Evolutionary conservation across 495 filamentous ascomycete species (phyloP), one percentile per base, ranked within the genome.

Genomic region (Aspergillus kassunensis): DNA sequence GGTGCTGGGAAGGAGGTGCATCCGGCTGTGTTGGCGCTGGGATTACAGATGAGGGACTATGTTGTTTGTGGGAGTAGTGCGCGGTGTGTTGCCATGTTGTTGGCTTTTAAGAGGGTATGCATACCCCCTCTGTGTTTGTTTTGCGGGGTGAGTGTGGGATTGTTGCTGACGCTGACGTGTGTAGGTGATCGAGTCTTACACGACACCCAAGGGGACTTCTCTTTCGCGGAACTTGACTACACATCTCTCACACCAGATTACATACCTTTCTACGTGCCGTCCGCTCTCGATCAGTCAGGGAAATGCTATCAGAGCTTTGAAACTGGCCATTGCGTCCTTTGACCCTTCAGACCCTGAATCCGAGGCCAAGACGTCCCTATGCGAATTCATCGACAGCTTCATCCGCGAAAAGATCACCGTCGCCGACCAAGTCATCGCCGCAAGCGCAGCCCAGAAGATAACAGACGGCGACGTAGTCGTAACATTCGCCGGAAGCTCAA

Each of bases 181-280:
- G 2, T 51, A 96, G 87, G 88, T 96, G 43, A 92, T 98, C 46
- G 82, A 91, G 65, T 84, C 88, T 16, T 98, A 98, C 61, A 88
- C 83, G 18, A 97, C 92, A 0, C 93, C 95, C 12, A 71, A 82
- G 18, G 84, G 84, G 13, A 90, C 84, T 51, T 89, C 91, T 3
- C 78, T 98, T 30, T 82, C 89, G 15, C 87, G 93, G 12, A 90
- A 98, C 73, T 81, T 98, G 57, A 91, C 90, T 21, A 85, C 87
- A n/a, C 90, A 96, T 59, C 79, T 98, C 51, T 93, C 89, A 51
- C 88, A 91, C 51, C 93, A 98, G 70, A 96, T 98, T 55, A 89
- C 90, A 53, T 96, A 92, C 62, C 83, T 98, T 24, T 88, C 86
- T 36, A 90, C 90, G 51, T 96, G 90, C 62, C 86, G 93, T 6